Conservation (phyloP, 345 rosid genomes). For the Citrus hindsii region DNA sequence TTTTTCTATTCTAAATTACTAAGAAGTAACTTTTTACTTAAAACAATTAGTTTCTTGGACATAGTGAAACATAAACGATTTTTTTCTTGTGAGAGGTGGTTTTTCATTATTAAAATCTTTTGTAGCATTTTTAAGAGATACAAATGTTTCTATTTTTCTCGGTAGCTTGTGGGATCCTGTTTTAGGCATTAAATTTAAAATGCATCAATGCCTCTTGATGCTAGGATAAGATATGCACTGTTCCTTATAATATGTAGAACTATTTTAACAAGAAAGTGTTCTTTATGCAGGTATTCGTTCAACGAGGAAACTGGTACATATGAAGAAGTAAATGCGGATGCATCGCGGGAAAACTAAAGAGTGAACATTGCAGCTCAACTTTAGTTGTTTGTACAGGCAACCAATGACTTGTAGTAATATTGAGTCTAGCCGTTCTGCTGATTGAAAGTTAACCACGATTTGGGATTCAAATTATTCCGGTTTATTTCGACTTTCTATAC, state of each 20-base stretch:
- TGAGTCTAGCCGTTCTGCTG: not conserved
- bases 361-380: not conserved
- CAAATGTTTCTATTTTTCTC: not conserved
- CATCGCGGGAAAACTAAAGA: conserved; percentile 19
- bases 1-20: too few relatives aligned
- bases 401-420: conserved; percentile 1
- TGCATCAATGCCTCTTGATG: not conserved
- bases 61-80: too few relatives aligned
- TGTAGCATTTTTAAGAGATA: not conserved
- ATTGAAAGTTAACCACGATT: not conserved
- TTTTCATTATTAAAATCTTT: not conserved
- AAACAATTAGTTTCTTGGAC: not conserved
- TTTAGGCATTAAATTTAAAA: not conserved
- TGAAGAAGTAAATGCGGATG: conserved; percentile 34
- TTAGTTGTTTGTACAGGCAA: conserved; percentile 7
- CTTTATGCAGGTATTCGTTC: conserved; percentile 44
- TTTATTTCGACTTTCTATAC: not conserved
- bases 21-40: too few relatives aligned
- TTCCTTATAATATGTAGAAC: not conserved
- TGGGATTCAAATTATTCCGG: not conserved
- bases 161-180: not conserved
- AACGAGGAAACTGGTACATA: conserved; percentile 53
- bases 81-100: too few relatives aligned
- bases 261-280: not conserved
- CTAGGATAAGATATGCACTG: not conserved